These are phyloP conservation scores for Colletotrichum chlorophyti DNA, from an alignment of 2,329 filamentous ascomycete genomes.

Conservation along the genomic window DNA sequence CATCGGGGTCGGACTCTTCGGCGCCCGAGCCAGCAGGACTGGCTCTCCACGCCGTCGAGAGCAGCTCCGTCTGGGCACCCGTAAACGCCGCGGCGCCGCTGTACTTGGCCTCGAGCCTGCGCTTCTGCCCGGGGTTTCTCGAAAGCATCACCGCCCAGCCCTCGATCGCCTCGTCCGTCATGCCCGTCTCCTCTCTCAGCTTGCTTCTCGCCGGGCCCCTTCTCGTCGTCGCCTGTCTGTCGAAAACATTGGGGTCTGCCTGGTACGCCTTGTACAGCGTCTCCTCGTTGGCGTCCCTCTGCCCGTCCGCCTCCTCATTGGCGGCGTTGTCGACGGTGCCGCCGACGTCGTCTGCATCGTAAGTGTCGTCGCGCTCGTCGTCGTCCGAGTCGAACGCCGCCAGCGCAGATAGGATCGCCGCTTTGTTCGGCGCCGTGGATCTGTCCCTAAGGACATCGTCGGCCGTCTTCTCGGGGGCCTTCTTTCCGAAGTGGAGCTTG, in stretches of 20 bases:
- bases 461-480: conserved; percentile 67
- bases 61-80: conserved; percentile 70
- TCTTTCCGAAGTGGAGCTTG: conserved; percentile 81
- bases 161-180: conserved; percentile 94
- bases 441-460: conserved; percentile 74
- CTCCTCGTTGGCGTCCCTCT: conserved; percentile 68
- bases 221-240: conserved; percentile 73
- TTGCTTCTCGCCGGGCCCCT: conserved; percentile 66
- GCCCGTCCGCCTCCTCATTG: conserved; percentile 59
- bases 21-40: conserved; percentile 60
- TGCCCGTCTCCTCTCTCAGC: conserved; percentile 77
- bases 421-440: conserved; percentile 73
- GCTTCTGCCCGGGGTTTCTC: conserved; percentile 73
- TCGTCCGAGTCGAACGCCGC: conserved; percentile 92
- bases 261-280: conserved; percentile 76
- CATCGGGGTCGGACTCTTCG: conserved; percentile 61
- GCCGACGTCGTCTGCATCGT: conserved; percentile 90
- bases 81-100: conserved; percentile 57
- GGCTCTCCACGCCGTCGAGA: conserved; percentile 69
- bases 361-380: conserved; percentile 96
- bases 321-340: conserved; percentile 79
- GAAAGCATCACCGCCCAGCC: conserved; percentile 90
- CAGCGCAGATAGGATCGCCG: conserved; percentile 86
- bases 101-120: conserved; percentile 74
- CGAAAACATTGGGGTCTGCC: conserved; percentile 69